Conservation (phyloP, 2,329 filamentous ascomycete species). For the Monilinia fructicola region DNA sequence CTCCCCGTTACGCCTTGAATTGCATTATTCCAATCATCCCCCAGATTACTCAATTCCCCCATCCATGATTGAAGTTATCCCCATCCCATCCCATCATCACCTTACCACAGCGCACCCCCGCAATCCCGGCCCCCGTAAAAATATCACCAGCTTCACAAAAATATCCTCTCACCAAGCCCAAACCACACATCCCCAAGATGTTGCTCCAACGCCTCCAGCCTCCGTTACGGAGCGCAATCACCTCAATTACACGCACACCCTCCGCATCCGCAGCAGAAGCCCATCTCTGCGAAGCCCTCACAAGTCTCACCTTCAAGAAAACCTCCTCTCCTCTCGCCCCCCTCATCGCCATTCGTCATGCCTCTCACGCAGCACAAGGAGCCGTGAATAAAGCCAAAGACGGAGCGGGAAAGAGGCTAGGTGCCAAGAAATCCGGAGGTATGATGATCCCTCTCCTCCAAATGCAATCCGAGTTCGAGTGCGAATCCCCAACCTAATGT, state of each 20-base stretch:
- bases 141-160: conserved; percentile 13
- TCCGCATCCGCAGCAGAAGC: conserved; percentile 21
- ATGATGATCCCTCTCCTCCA: conserved; percentile 39
- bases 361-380: conserved; percentile 58
- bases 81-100: too few relatives aligned
- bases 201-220: conserved; percentile 48
- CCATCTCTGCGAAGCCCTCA: conserved; percentile 38
- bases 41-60: neutral
- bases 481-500: conserved; percentile 18
- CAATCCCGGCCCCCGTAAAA: conserved; percentile 14
- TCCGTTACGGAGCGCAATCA: conserved; percentile 45
- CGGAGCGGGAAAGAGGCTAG: conserved; percentile 80
- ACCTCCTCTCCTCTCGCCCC: conserved; percentile 23
- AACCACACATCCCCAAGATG: conserved; percentile 39
- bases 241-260: conserved; percentile 34
- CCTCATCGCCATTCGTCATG: conserved; percentile 37
- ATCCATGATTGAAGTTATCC: neutral
- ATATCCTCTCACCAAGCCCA: conserved; percentile 11
- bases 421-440: conserved; percentile 91
- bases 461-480: neutral
- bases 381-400: conserved; percentile 70
- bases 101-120: neutral
- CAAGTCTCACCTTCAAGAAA: conserved; percentile 32
- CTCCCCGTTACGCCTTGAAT: neutral
- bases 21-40: neutral